Evolutionary conservation across 176 grass and related monocot species (phyloP), one percentile per base, ranked within the genome.

Genomic region (Otatea glauca): DNA sequence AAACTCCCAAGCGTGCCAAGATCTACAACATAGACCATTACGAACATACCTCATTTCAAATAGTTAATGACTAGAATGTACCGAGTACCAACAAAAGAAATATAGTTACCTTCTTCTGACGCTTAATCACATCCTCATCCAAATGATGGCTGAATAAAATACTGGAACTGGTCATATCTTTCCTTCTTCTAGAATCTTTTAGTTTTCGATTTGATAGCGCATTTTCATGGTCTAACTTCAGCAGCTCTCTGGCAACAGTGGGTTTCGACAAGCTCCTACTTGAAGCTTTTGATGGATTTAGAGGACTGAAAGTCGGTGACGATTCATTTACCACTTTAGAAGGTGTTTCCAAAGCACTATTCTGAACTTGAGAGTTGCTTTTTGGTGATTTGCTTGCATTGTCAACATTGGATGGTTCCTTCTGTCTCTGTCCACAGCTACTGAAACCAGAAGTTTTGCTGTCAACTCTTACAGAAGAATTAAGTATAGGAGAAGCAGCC

Each of bases 81-180:
- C 5, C 39, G 61, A 32, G 38, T 60, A 34, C 5, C 39, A 68
- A 32, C 44, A 68, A 37, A 37, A 85, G 64, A 82, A 65, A 69
- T 78, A 78, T 38, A 68, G 21, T 41, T 85, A 97, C 95, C 95
- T 94, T 97, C 70, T 91, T 94, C 70, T 97, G 95, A 71, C 88
- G 89, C 82, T 89, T 94, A 61, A 93, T 86, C 34, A 92, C 85
- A 88, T 87, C 86, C 24, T 90, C 80, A 85, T 91, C 82, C 75
- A 97, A 90, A 88, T 97, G 95, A 81, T 91, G 81, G 74, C 95
- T 97, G 43, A 97, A 91, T 41, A 97, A 43, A 91, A 97, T 88
- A 85, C 87, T 79, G 58, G 66, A 73, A 84, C 35, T 70, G 21
- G 87, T 13, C 45, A 88, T 73, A 83, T 93, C 91, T 90, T 94